Base-by-base conservation (phyloP, 2,329 filamentous ascomycete genomes). In the Colletotrichum zoysiae region DNA sequence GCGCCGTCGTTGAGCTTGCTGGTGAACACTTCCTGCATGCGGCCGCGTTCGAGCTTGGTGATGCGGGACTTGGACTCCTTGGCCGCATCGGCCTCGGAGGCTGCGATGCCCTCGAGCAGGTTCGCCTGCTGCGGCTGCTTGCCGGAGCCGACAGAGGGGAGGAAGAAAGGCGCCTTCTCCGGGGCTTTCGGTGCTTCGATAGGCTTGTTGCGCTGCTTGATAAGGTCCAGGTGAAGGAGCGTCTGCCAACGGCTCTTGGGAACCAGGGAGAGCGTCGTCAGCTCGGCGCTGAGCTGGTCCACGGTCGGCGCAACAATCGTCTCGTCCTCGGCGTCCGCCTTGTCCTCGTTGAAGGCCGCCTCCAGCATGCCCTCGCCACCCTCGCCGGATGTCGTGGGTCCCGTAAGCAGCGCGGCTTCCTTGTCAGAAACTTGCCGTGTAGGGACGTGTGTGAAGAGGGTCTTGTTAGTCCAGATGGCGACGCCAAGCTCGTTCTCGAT, bases 231-330 rank as follows among this genome's bases (percentile, higher is more conserved):
- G 80, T 99, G 94, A 38, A 99, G 86, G 18, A 99, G 86, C 1
- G 95, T 98, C 81, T 98, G 95, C 96, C 96, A 99, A 77, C 93
- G 90, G 74, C 93, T 94, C 80, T 93, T 95, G 14, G 96, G 97
- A 5, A 98, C 92, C 62, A 98, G 82, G 81, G 93, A 97, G 68
- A 99, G 86, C 0, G 95, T 98, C 79, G 95, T 92, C 83, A 99
- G 92, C 71, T 95, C 91, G 4, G 90, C 83, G 79, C 90, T 93
- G 44, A 99, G 88, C 81, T 97, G 94, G 69, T 97, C 94, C 26
- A 94, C 81, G 1, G 83, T 83, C 2, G 88, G 86, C 1, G 87
- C 85, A 5, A 88, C 80, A 5, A 90, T 82, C 2, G 86, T 84
- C 55, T 89, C 86, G 9, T 88, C 88, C 2, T 84, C 84, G 12